phyloP scores from a whole-genome alignment of 345 rosid species.

The Hibiscus tridactylites region DNA sequence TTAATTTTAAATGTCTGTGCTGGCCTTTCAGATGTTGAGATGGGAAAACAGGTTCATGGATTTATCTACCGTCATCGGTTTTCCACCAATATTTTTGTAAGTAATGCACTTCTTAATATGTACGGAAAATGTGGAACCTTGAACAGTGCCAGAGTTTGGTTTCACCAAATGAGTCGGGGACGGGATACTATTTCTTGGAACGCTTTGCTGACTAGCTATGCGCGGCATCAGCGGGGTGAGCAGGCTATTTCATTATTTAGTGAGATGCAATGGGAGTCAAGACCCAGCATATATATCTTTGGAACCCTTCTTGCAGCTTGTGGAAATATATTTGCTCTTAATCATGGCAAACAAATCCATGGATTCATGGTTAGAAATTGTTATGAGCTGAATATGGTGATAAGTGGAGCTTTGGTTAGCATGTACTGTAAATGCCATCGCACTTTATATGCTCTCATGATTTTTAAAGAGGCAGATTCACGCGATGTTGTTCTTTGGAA shows the following conservation, averaged over 20 bases:
- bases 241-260: constrained; percentile 50
- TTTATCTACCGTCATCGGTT: constrained; percentile 52
- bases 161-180: constrained; percentile 53
- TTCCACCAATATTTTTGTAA: constrained; percentile 38
- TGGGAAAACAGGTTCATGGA: constrained; percentile 77
- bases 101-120: constrained; percentile 74
- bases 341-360: constrained; percentile 62
- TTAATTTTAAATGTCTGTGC: constrained; percentile 56
- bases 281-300: constrained; percentile 52
- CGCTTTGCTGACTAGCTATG: constrained; percentile 58
- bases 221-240: constrained; percentile 50
- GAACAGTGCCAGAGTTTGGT: constrained; percentile 44
- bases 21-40: constrained; percentile 60
- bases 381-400: constrained; percentile 48
- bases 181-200: constrained; percentile 81
- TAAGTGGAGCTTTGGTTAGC: constrained; percentile 59
- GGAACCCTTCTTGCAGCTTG: constrained; percentile 68
- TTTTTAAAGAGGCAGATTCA: constrained; percentile 43
- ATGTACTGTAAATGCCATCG: constrained; percentile 63
- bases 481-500: constrained; percentile 67
- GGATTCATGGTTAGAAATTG: constrained; percentile 61
- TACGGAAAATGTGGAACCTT: constrained; percentile 55
- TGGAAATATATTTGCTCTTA: constrained; percentile 53
- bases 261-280: constrained; percentile 60
- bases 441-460: constrained; percentile 38